phyloP scores from a whole-genome alignment of 2,329 filamentous ascomycete species.

The Ceratocystis destructans region DNA sequence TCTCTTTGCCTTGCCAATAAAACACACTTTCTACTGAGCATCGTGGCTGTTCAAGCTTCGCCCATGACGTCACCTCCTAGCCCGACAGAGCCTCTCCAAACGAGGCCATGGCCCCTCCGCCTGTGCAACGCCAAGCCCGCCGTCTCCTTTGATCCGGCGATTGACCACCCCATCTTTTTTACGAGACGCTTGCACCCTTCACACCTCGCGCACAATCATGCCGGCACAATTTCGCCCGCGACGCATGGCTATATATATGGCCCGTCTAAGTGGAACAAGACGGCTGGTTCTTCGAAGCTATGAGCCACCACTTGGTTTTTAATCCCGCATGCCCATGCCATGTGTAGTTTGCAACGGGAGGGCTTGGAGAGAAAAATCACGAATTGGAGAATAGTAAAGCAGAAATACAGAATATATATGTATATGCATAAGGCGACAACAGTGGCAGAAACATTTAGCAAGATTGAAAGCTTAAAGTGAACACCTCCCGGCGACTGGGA shows the following conservation, averaged over 20 bases:
- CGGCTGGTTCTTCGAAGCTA: conserved; percentile 5
- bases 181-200: conserved; percentile 8
- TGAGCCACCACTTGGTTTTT: neutral
- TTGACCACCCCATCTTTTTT: conserved; percentile 17
- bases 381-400: neutral
- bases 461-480: neutral
- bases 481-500: conserved; percentile 1
- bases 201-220: neutral
- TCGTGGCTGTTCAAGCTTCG: neutral
- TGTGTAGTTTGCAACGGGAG: too few relatives aligned
- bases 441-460: neutral
- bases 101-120: neutral
- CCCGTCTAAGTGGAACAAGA: neutral
- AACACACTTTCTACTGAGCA: too few relatives aligned
- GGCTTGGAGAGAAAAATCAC: neutral
- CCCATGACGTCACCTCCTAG: neutral
- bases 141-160: conserved; percentile 11
- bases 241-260: conserved; percentile 15
- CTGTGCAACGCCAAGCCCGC: neutral
- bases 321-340: too few relatives aligned
- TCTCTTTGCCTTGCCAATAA: neutral
- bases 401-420: neutral
- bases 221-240: conserved; percentile 4
- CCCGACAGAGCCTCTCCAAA: neutral
- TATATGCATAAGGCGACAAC: neutral